Percentiles rank a stretch among this genome's conserved stretches.
Evolutionary conservation across 441 rosid species (phyloP).

Genomic region (Corymbia citriodora): DNA sequence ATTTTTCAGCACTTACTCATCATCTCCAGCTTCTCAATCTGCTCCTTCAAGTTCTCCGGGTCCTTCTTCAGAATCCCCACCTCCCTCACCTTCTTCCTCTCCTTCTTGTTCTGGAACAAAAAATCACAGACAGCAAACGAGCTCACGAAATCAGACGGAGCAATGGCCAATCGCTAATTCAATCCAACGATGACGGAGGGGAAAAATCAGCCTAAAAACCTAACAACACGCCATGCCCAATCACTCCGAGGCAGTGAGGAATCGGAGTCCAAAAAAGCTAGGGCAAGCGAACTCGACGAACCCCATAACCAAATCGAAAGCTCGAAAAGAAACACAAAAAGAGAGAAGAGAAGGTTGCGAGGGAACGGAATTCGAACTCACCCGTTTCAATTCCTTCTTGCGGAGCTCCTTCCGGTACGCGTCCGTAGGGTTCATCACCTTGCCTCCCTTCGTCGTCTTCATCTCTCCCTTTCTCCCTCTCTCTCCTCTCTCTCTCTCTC

Average conservation of each 20-base stretch:
- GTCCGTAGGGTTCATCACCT: conserved; percentile 98
- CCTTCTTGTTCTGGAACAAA: conserved; percentile 80
- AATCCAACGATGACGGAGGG: background rate
- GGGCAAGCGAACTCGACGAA: background rate
- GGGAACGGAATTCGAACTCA: background rate
- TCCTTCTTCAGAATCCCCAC: conserved; percentile 97
- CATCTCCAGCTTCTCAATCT: conserved; percentile 82
- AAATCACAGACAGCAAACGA: background rate
- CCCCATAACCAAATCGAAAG: background rate
- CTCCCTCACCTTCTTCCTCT: conserved; percentile 96
- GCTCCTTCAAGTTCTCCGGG: conserved; percentile 82
- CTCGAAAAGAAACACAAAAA: background rate
- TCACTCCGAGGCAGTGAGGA: background rate
- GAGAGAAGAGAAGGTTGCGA: background rate
- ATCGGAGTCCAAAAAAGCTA: background rate
- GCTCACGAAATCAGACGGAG: background rate
- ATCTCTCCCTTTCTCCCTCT: conserved; percentile 17
- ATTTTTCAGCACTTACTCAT: conserved; percentile 54
- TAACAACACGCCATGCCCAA: background rate
- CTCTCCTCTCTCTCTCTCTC: background rate
- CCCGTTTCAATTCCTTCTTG: conserved; percentile 91
- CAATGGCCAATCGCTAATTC: background rate
- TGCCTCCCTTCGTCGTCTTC: conserved; percentile 99
- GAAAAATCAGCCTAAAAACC: background rate
- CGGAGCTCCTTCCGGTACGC: conserved; percentile 96